Base-by-base conservation (phyloP, 176 grass and related monocot genomes). In the Rhynchospora tenuis region DNA sequence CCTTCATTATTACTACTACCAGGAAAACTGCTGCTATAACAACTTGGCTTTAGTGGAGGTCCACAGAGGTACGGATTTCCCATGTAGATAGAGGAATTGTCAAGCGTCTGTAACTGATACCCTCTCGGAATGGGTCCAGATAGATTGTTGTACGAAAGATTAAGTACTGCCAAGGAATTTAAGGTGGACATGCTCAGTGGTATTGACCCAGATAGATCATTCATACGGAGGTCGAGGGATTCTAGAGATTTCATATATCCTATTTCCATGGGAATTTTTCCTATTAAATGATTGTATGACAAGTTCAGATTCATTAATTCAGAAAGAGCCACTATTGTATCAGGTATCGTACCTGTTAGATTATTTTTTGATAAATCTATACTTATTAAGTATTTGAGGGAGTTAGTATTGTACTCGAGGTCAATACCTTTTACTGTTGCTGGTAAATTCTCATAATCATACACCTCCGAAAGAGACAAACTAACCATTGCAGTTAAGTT, bases 21-120 rank as follows among this genome's bases (percentile, higher is more conserved):
- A 13, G 23, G 11, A 61, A 33, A 14, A 9, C 38, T 15, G 10
- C 70, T 83, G 61, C 54, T 19, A 31, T 43, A 17, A 63, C 90
- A 92, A 5, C 8, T 79, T 14, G 20, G 69, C 7, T 13, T 71
- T 23, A 87, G 59, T 16, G 86, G 88, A 62, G 0, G 23, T 13
- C 86, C 91, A 72, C 90, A 92, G 52, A 92, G 56, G 64, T 59
- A 78, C 14, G 23, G n/a, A 57, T 89, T 92, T 14, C 85, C 91
- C 22, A 74, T 52, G 51, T 90, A 93, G n/a, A 28, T 24, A 0
- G 88, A 93, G 22, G 74, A 17, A 42, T 88, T 58, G 15, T 61
- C 16, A 50, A 59, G 79, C 11, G 80, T 88, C 24, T 76, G 73
- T 0, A 93, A 19, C 6, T 86, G 79, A 64, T 87, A 64, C n/a